Evolutionary conservation across 2,329 filamentous ascomycete genomes (phyloP), one percentile per base, ranked within the genome.

Genomic region (Cytospora piceicola): DNA sequence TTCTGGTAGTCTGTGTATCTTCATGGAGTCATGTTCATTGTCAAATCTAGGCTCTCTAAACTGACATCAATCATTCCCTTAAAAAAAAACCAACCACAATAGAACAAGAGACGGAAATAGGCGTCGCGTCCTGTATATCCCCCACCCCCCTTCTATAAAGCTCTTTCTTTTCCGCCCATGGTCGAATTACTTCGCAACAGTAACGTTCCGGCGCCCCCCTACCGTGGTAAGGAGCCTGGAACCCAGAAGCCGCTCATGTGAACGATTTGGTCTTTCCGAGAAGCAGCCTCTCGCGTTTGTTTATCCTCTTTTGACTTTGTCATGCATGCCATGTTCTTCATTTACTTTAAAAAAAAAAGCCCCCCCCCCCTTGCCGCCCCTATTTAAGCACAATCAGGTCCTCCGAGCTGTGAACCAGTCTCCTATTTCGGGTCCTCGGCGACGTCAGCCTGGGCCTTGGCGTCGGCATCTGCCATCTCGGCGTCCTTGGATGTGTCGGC

Each of bases 391-490:
- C 49, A 17, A 63, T 63, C 20, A 39, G 39, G 24, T 11, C 7
- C 15, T 61, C 61, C 55, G 17, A 2, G 53, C 27, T 46, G 1
- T 15, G 22, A 20, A 5, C 57, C 61, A 27, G 22, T 12, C n/a
- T 22, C 65, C 65, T 72, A 72, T 70, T 72, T 72, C 53, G 70
- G 63, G 52, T 73, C 73, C 58, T 75, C 76, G 46, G 77, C 72
- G 71, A 82, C 82, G 70, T 85, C 83, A 11, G 73, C 78, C 71
- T 86, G 84, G 24, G 82, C 74, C 77, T 83, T 83, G 36, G 79
- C 77, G 64, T 88, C 86, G 22, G 84, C 86, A 71, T 89, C 87
- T 70, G 85, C 82, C 86, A 89, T 89, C 72, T 87, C 86, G 74
- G 87, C 83, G 71, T 89, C 86, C 72, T 82, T 84, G 70, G 63